Base-by-base conservation (phyloP, 164 flowering plant genomes). In the Saururus chinensis region DNA sequence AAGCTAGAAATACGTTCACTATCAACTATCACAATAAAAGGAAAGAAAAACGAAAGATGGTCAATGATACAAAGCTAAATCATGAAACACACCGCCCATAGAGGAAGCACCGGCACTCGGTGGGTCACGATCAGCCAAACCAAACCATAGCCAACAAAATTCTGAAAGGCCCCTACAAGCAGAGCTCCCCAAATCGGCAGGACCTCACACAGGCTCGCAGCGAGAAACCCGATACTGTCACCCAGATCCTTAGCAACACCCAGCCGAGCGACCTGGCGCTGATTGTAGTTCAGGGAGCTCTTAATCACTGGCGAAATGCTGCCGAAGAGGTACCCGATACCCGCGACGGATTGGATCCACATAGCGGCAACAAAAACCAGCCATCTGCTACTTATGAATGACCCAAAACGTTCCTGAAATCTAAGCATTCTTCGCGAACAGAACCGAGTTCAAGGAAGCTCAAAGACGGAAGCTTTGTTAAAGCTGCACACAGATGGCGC, bases 211-310 rank as follows among this genome's bases (percentile, higher is more conserved):
- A 91, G 68, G 67, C 67, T 81, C n/a, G 85, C 99, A 40, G 96
- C 86, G 35, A 87, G 71, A 61, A 95, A 85, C 9, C 99, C 99
- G 66, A 95, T 87, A 71, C 92, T 84, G 65, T 87, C 99, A 0
- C 99, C 99, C n/a, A 95, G 79, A 64, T 95, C 97, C 70, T 95
- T 95, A 10, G 96, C 97, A 52, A 95, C 89, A 16, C 96, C 99
- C 58, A 95, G 68, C 21, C 81, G 76, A 4, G 97, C 88, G 59
- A 95, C 42, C 80, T 91, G 91, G 59, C 63, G 75, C 76, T 95
- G 97, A 68, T 95, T 91, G 69, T 95, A 95, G 60, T 65, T 69
- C 70, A 95, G 61, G 10, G 83, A 72, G 69, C 81, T 85, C 75
- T 95, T 95, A 6, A 95, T 86, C 19, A 72, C 83, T 0, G 99